These are phyloP conservation scores for Lepidium didymum DNA, from an alignment of 345 rosid species.

Conservation along the genomic window DNA sequence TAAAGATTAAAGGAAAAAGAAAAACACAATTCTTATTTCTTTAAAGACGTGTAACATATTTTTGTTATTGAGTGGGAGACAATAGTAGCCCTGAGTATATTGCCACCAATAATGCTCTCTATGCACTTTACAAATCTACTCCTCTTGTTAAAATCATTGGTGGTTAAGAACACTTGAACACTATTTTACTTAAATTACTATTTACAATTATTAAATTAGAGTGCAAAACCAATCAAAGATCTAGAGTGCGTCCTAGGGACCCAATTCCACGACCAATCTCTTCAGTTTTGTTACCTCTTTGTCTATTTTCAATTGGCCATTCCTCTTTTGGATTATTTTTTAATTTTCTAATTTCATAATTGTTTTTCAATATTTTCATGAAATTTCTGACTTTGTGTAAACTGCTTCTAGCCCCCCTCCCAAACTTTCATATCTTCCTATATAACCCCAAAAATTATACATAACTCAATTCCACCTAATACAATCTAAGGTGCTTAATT, in stretches of 20 bases:
- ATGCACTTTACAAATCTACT: not conserved
- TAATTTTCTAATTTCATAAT: not conserved
- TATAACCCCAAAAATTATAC: no score
- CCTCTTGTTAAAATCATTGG: not conserved
- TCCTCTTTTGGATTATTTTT: not conserved
- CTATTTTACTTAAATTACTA: not conserved
- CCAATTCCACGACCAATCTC: not conserved
- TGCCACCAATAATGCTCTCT: conserved; percentile 12
- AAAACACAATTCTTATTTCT: not conserved
- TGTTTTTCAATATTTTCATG: not conserved
- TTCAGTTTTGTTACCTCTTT: not conserved
- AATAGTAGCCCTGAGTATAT: not conserved
- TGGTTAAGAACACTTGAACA: not conserved
- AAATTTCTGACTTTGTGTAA: not conserved
- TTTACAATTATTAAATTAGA: not conserved
- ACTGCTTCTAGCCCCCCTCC: not conserved
- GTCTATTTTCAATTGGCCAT: conserved; percentile 7
- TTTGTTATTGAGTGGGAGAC: not conserved
- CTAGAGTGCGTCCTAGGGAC: conserved; percentile 5
- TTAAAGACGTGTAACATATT: not conserved
- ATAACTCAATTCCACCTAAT: no score
- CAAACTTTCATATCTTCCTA: no score
- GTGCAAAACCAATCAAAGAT: not conserved
- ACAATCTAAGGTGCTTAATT: no score
- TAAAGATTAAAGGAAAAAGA: not conserved